These are phyloP conservation scores for Microbotryomycetes sp. DNA, from an alignment of 1,284 basidiomycete species.

Conservation along the genomic window DNA sequence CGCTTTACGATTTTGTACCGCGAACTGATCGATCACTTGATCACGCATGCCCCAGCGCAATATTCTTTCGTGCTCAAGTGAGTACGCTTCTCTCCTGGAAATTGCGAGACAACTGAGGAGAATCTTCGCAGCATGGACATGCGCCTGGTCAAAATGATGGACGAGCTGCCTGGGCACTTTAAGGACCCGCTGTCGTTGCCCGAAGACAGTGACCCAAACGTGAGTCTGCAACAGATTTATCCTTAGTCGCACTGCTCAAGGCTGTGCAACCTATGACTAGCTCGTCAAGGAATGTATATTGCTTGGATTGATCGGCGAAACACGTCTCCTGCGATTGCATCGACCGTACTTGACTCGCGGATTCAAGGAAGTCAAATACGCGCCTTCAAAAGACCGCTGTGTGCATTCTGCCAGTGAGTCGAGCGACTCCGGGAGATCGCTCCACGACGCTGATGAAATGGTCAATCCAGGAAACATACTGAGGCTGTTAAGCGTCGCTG, in stretches of 20 bases:
- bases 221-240: neutral
- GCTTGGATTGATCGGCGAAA: conserved; percentile 37
- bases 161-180: conserved; percentile 25
- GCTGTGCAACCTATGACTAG: neutral
- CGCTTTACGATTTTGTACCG: conserved; percentile 34
- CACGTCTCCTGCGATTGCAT: conserved; percentile 37
- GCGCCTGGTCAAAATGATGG: conserved; percentile 18
- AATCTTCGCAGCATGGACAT: conserved; percentile 24
- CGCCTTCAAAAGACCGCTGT: conserved; percentile 25
- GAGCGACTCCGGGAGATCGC: too few relatives aligned
- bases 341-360: conserved; percentile 36
- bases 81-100: neutral
- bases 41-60: neutral
- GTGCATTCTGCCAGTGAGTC: conserved; percentile 18
- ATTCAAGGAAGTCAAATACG: conserved; percentile 32
- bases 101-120: neutral
- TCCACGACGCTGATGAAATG: neutral
- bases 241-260: conserved; percentile 2
- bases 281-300: conserved; percentile 35
- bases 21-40: conserved; percentile 29
- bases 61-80: conserved; percentile 16
- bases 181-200: conserved; percentile 2
- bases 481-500: conserved; percentile 22
- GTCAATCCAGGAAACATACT: conserved; percentile 11
- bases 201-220: conserved; percentile 8